A percentile compares a stretch with the other conserved stretches of the same genome.
These are phyloP conservation scores for Leucaena leucocephala DNA, from an alignment of 306 rosid genomes.

Conservation along the genomic window DNA sequence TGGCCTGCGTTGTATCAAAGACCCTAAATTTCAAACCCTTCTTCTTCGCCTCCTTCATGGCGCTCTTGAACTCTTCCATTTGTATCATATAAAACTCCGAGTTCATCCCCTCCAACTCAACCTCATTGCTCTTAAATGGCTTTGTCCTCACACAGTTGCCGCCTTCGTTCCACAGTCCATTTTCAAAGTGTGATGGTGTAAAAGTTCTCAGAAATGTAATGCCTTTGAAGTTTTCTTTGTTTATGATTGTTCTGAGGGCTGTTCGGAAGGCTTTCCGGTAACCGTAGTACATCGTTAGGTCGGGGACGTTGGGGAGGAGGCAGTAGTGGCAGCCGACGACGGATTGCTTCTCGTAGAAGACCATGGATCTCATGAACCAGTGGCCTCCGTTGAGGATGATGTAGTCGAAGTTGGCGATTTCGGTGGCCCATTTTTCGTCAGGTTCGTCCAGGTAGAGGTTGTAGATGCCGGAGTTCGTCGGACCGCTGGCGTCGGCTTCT, in stretches of 20 bases:
- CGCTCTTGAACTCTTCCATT: conserved; percentile 67
- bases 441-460: conserved; percentile 75
- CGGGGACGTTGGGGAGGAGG: conserved; percentile 57
- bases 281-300: conserved; percentile 71
- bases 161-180: conserved; percentile 81
- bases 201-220: conserved; percentile 61
- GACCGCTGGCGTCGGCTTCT: conserved; percentile 54
- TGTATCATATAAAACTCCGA: conserved; percentile 80
- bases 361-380: conserved; percentile 69
- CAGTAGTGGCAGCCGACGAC: conserved; percentile 81
- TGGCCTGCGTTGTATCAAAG: conserved; percentile 70
- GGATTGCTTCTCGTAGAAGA: conserved; percentile 54
- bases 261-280: conserved; percentile 70
- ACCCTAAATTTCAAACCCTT: conserved; percentile 67
- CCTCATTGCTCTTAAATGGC: conserved; percentile 71
- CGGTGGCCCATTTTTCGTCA: conserved; percentile 62
- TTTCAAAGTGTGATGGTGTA: conserved; percentile 86
- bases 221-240: conserved; percentile 61
- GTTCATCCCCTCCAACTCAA: conserved; percentile 45
- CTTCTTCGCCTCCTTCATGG: conserved; percentile 55
- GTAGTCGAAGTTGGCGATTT: conserved; percentile 66
- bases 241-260: conserved; percentile 65
- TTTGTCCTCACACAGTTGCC: conserved; percentile 73
- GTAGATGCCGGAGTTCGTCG: conserved; percentile 57
- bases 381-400: conserved; percentile 76